Percentiles rank a stretch among this genome's conserved stretches.
These are phyloP conservation scores for Microbotryum violaceum DNA, from an alignment of 1,284 basidiomycete genomes.

Conservation along the genomic window DNA sequence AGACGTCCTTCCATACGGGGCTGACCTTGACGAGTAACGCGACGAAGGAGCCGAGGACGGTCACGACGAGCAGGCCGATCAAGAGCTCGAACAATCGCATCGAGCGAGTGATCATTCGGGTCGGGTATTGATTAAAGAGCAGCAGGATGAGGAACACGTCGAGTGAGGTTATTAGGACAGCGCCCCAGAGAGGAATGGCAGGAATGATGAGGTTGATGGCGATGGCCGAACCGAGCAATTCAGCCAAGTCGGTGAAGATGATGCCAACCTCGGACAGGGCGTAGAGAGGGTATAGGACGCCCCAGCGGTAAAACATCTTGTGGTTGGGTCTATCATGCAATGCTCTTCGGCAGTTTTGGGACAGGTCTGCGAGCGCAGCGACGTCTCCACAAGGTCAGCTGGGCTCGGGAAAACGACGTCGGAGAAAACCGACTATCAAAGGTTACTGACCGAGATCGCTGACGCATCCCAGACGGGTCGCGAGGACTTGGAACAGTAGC, in stretches of 20 bases:
- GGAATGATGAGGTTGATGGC: slow-evolving; percentile 76
- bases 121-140: slow-evolving; percentile 40
- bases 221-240: slow-evolving; percentile 69
- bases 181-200: slow-evolving; percentile 64
- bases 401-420: neutral
- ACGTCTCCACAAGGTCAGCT: neutral
- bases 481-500: slow-evolving; percentile 53
- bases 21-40: slow-evolving; percentile 66
- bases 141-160: slow-evolving; percentile 69
- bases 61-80: slow-evolving; percentile 61
- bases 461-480: slow-evolving; percentile 49
- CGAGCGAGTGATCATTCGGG: slow-evolving; percentile 33
- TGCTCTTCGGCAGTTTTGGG: slow-evolving; percentile 58
- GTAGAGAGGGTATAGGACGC: slow-evolving; percentile 50
- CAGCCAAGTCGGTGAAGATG: slow-evolving; percentile 60
- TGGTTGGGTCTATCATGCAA: slow-evolving; percentile 57
- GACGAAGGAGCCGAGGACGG: slow-evolving; percentile 72
- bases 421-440: neutral
- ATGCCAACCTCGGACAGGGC: slow-evolving; percentile 68
- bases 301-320: slow-evolving; percentile 55
- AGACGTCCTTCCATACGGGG: slow-evolving; percentile 69
- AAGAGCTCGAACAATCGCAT: slow-evolving; percentile 56
- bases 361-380: slow-evolving; percentile 14
- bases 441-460: slow-evolving; percentile 37
- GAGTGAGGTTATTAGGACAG: slow-evolving; percentile 69